These are phyloP conservation scores for Gnaphalium uliginosum DNA, from an alignment of 129 eudicot species.

Conservation along the genomic window DNA sequence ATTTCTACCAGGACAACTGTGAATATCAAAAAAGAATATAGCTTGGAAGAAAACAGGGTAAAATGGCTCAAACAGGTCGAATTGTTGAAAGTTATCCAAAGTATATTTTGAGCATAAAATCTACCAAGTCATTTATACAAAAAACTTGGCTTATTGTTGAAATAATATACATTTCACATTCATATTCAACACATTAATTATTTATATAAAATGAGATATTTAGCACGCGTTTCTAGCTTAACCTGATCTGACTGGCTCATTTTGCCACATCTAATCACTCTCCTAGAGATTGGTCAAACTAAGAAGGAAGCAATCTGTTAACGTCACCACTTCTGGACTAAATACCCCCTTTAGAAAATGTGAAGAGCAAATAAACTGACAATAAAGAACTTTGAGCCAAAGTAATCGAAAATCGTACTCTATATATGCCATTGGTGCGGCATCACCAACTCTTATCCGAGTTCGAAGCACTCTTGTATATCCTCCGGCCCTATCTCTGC, in stretches of 20 bases:
- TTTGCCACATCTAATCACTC: background rate
- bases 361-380: background rate
- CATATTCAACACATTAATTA: too few relatives aligned
- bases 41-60: background rate
- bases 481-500: slow-evolving; percentile 96
- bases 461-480: slow-evolving; percentile 93
- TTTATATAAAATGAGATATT: too few relatives aligned
- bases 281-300: background rate
- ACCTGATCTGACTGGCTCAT: background rate
- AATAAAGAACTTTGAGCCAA: background rate
- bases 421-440: slow-evolving; percentile 96
- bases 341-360: background rate
- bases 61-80: background rate
- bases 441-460: slow-evolving; percentile 96
- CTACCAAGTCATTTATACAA: background rate
- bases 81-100: background rate
- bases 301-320: background rate
- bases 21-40: background rate
- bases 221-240: background rate
- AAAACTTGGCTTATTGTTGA: background rate
- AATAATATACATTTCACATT: background rate
- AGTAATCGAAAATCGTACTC: slow-evolving; percentile 51
- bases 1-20: background rate
- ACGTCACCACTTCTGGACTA: background rate
- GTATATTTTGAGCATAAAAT: background rate